Evolutionary conservation across 2,329 filamentous ascomycete species (phyloP).

Genomic region (Pseudopithomyces maydicus): DNA sequence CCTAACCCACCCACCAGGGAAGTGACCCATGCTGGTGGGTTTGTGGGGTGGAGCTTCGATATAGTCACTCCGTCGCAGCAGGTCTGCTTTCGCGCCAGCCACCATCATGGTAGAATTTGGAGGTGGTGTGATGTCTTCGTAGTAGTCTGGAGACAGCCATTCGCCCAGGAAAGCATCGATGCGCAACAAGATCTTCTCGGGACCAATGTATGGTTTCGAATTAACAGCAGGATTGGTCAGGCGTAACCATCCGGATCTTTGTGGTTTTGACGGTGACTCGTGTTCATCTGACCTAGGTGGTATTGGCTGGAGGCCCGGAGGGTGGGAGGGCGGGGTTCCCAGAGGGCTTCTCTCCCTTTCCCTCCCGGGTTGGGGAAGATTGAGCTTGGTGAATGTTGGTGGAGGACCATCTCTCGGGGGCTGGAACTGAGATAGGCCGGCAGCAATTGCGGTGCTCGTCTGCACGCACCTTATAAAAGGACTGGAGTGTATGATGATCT

Average conservation of each 20-base stretch:
- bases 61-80: slow-evolving; percentile 75
- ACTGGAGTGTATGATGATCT: slow-evolving; percentile 88
- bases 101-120: slow-evolving; percentile 87
- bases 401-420: slow-evolving; percentile 26
- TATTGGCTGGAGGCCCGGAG: slow-evolving; percentile 27
- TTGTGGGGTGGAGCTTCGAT: slow-evolving; percentile 53
- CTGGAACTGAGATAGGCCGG: slow-evolving; percentile 75
- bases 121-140: slow-evolving; percentile 87
- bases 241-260: neutral
- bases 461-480: slow-evolving; percentile 93
- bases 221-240: slow-evolving; percentile 34
- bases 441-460: slow-evolving; percentile 84
- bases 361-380: slow-evolving; percentile 23
- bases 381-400: slow-evolving; percentile 25
- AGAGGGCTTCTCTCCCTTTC: slow-evolving; percentile 20
- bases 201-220: slow-evolving; percentile 39
- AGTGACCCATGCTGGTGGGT: slow-evolving; percentile 52
- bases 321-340: slow-evolving; percentile 19
- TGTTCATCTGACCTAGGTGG: slow-evolving; percentile 29
- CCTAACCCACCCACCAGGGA: slow-evolving; percentile 62
- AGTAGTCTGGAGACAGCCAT: slow-evolving; percentile 94
- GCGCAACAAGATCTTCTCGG: slow-evolving; percentile 60
- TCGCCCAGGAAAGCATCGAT: slow-evolving; percentile 94
- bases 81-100: slow-evolving; percentile 82
- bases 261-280: neutral